These are phyloP conservation scores for Theobroma cacao DNA, from an alignment of 345 rosid genomes.

Conservation along the genomic window DNA sequence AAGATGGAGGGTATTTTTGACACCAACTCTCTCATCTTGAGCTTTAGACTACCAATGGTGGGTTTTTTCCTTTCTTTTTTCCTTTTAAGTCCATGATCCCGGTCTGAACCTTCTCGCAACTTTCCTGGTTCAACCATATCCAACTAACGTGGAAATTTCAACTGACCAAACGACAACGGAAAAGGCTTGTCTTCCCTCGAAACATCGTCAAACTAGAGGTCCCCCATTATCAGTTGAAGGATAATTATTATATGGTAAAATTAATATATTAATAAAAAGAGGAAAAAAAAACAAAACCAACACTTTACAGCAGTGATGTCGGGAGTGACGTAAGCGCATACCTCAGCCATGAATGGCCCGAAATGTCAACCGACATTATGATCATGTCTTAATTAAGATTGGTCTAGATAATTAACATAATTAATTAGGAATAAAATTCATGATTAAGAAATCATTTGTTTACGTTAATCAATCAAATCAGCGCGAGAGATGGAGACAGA, in stretches of 20 bases:
- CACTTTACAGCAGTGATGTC: slow-evolving; percentile 8
- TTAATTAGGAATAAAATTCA: too few relatives aligned
- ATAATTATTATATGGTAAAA: neutral
- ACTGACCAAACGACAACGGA: neutral
- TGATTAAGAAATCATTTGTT: neutral
- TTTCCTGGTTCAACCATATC: neutral
- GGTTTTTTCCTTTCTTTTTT: neutral
- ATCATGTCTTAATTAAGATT: neutral
- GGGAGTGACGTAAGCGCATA: slow-evolving; percentile 34
- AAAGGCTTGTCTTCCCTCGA: neutral
- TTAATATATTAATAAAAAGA: too few relatives aligned
- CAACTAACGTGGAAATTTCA: neutral
- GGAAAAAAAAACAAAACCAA: too few relatives aligned
- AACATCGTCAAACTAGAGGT: neutral
- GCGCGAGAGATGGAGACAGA: neutral
- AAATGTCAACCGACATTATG: neutral
- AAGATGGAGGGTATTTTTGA: neutral
- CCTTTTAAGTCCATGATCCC: too few relatives aligned
- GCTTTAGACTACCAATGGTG: neutral
- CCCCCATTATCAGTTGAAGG: neutral
- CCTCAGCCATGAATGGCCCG: slow-evolving; percentile 9
- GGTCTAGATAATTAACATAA: too few relatives aligned
- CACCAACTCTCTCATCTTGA: neutral
- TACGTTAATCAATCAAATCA: neutral
- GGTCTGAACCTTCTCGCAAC: neutral